Conservation (phyloP, 2,329 filamentous ascomycete genomes). For the Ophiocordyceps australis region DNA sequence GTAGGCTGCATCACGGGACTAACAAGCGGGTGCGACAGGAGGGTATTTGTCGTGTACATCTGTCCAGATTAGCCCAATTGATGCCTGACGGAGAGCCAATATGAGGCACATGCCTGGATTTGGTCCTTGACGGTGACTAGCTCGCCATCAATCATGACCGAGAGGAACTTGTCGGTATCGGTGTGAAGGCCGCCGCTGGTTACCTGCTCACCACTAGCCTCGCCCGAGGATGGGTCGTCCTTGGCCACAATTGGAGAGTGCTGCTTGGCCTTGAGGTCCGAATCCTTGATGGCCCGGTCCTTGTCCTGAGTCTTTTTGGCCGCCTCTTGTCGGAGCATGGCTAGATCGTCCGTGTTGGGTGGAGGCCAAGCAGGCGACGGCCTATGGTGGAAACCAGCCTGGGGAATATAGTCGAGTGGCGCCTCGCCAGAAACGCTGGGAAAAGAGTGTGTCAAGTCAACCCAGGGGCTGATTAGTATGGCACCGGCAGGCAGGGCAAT, state of each 20-base stretch:
- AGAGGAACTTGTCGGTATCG: slow-evolving; percentile 23
- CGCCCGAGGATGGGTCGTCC: slow-evolving; percentile 5
- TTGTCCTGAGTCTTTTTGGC: slow-evolving; percentile 18
- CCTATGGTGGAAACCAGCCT: slow-evolving; percentile 75
- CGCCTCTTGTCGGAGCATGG: slow-evolving; percentile 30
- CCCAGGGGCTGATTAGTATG: slow-evolving; percentile 87
- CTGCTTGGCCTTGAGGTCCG: slow-evolving; percentile 13
- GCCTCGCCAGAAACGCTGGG: slow-evolving; percentile 65
- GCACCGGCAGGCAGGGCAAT: slow-evolving; percentile 77
- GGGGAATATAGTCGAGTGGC: slow-evolving; percentile 72
- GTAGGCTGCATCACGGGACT: slow-evolving; percentile 79
- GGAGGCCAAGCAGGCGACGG: slow-evolving; percentile 88
- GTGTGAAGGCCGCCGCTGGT: slow-evolving; percentile 10
- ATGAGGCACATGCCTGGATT: slow-evolving; percentile 60
- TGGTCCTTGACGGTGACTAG: slow-evolving; percentile 68
- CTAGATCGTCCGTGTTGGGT: slow-evolving; percentile 60
- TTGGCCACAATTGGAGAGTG: slow-evolving; percentile 13
- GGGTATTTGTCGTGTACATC: slow-evolving; percentile 65
- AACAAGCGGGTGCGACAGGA: slow-evolving; percentile 74
- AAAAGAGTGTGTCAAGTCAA: slow-evolving; percentile 88
- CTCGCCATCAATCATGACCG: slow-evolving; percentile 53
- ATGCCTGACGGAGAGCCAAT: no score
- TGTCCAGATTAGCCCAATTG: slow-evolving; percentile 15
- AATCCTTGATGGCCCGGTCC: slow-evolving; percentile 4
- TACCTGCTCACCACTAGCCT: slow-evolving; percentile 3